Conservation (phyloP, 257 asterid species). For the Nicotiana tomentosiformis region DNA sequence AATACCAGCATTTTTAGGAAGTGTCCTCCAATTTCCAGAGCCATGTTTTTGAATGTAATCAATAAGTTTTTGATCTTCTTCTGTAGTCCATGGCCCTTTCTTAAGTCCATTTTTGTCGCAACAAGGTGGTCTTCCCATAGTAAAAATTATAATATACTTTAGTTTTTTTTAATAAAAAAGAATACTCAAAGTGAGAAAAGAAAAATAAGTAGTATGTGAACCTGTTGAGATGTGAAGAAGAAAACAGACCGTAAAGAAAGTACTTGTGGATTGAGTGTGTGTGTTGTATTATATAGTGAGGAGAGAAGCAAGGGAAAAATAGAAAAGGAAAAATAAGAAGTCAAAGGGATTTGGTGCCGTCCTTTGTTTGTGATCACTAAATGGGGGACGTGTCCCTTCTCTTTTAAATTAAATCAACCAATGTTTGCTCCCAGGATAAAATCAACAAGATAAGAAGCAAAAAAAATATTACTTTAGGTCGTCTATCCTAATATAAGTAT, state of each 20-base stretch:
- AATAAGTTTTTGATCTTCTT: conserved; percentile 69
- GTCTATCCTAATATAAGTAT: too few relatives aligned
- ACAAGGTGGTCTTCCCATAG: conserved; percentile 77
- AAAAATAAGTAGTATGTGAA: neutral
- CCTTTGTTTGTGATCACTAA: conserved; percentile 42
- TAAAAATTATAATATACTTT: neutral
- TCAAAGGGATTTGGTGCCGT: conserved; percentile 55
- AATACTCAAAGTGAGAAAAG: neutral
- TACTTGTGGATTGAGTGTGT: neutral
- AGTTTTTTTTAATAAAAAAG: neutral
- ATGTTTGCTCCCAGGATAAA: neutral
- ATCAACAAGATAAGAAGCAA: neutral
- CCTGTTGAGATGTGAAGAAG: neutral
- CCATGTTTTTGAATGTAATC: conserved; percentile 59
- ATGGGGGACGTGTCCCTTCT: conserved; percentile 60
- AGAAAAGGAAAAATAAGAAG: conserved; percentile 1
- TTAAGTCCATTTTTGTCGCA: conserved; percentile 76
- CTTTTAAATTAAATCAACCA: too few relatives aligned
- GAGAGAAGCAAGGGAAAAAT: neutral
- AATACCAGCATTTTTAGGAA: conserved; percentile 70
- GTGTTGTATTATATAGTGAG: conserved; percentile 12
- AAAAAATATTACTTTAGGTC: too few relatives aligned
- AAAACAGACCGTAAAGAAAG: neutral
- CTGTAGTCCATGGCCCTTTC: conserved; percentile 85
- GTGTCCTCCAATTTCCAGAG: conserved; percentile 78